Evolutionary conservation across 305 asterid species (phyloP).

Genomic region (Fraxinus latifolia): DNA sequence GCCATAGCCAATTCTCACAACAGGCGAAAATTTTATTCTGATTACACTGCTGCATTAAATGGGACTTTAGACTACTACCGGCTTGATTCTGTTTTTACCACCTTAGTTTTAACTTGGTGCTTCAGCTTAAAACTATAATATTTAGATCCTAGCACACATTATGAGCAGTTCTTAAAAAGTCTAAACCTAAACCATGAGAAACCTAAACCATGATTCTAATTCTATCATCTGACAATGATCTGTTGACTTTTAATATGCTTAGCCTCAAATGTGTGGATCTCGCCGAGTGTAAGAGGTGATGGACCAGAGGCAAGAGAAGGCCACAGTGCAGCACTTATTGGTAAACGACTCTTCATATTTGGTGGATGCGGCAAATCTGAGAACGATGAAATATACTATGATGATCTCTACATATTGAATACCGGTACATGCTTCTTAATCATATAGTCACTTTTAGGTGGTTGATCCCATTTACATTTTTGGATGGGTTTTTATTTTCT

Average conservation of each 20-base stretch:
- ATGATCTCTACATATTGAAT: constrained; percentile 84
- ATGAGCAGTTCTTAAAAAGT: background rate
- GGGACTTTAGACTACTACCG: constrained; percentile 2
- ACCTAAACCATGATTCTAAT: constrained; percentile 8
- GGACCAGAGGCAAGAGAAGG: constrained; percentile 97
- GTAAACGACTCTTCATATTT: constrained; percentile 85
- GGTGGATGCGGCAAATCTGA: constrained; percentile 90
- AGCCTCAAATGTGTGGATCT: constrained; percentile 80
- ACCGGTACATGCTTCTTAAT: constrained; percentile 48
- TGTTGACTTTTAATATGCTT: constrained; percentile 19
- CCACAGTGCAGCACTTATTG: constrained; percentile 92
- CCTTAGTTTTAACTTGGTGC: background rate
- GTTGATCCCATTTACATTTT: background rate
- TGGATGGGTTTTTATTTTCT: background rate
- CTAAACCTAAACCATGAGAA: background rate
- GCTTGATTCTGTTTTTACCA: constrained; percentile 4
- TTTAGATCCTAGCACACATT: background rate
- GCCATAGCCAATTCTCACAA: background rate
- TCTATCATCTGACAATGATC: constrained; percentile 12
- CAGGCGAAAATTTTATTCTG: background rate
- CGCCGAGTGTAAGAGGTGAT: constrained; percentile 79
- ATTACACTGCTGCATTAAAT: background rate
- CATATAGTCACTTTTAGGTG: constrained; percentile 1
- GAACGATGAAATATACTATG: constrained; percentile 67
- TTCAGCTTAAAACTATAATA: background rate